Evolutionary conservation across 352 stramenopile species (phyloP), one percentile per base, ranked within the genome.

Genomic region (Phytophthora tubulina): DNA sequence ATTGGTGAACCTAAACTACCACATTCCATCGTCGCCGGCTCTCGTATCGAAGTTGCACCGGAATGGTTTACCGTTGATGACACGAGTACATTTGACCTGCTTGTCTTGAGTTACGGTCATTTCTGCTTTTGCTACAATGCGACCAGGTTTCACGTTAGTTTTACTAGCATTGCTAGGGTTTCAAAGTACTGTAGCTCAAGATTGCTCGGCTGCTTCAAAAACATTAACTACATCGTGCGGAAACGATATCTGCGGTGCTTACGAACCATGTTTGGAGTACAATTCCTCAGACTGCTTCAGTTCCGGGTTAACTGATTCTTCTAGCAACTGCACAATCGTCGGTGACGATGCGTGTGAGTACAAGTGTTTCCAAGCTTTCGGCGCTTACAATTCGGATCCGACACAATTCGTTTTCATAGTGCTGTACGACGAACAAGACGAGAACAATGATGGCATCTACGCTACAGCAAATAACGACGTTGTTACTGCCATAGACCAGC

Each of bases 381-480:
- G 57, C 6, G 50, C 13, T 1, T 41, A 73, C 58, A 68, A 68
- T 33, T 73, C 66, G 8, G 57, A 73, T 15, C 66, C 57, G 30
- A 68, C 41, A n/a, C 6, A 68, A 10, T 73, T 73, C 31, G 35
- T 73, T 46, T 73, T 68, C 36, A 11, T 69, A 8, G 39, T 73
- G 5, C 38, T 57, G 3, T 73, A 27, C 17, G 21, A 48, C 6
- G n/a, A 8, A 15, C n/a, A 67, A 45, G 35, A 63, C 11, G 54
- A 48, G 30, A 33, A 6, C 30, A 48, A 3, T 10, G 10, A 67
- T 9, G 44, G 13, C 2, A 58, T 52, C 14, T 73, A 73, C 49
- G 66, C 66, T 3, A 55, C 58, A 35, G 56, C 50, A 36, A 63
- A 42, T 27, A 72, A 62, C 35, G 21, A 45, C n/a, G 21, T 39